Conservation (phyloP, 768 basidiomycete species). For the Lanmaoa rubissima region DNA sequence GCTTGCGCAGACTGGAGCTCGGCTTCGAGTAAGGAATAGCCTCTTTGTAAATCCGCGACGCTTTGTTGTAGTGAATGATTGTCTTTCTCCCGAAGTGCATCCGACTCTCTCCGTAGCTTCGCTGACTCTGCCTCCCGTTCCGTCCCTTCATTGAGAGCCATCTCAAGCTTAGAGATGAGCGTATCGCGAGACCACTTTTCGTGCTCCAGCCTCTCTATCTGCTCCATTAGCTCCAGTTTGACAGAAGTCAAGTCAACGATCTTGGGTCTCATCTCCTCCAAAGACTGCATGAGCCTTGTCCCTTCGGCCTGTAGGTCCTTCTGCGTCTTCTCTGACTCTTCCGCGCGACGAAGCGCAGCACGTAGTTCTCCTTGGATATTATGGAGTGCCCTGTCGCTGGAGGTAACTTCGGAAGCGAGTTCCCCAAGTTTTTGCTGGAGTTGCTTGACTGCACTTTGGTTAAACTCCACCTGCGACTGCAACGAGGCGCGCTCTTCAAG, state of each 20-base stretch:
- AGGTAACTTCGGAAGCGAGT: constrained; percentile 51
- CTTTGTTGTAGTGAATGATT: constrained; percentile 45
- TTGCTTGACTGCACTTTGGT: constrained; percentile 46
- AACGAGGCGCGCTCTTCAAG: constrained; percentile 49
- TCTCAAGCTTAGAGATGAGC: constrained; percentile 61
- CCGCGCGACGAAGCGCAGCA: constrained; percentile 61
- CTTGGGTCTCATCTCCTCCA: constrained; percentile 85
- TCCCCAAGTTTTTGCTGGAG: constrained; percentile 60
- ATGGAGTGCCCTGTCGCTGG: constrained; percentile 56
- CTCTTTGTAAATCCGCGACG: constrained; percentile 58
- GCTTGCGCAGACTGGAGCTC: constrained; percentile 56
- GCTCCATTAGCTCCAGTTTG: constrained; percentile 68
- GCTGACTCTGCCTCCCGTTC: constrained; percentile 49
- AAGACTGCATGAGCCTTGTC: constrained; percentile 69
- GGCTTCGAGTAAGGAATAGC: constrained; percentile 58
- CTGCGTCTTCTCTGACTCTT: constrained; percentile 71
- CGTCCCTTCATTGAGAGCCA: constrained; percentile 52
- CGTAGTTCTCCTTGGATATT: constrained; percentile 65
- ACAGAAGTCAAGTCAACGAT: constrained; percentile 75
- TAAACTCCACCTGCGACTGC: constrained; percentile 44
- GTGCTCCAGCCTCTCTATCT: constrained; percentile 54
- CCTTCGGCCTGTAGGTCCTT: constrained; percentile 77
- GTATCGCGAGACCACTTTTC: constrained; percentile 54
- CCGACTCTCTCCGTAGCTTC: constrained; percentile 43
- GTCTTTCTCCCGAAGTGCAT: constrained; percentile 53